Conservation (phyloP, 345 rosid species). For the Euphorbia pulcherrima region DNA sequence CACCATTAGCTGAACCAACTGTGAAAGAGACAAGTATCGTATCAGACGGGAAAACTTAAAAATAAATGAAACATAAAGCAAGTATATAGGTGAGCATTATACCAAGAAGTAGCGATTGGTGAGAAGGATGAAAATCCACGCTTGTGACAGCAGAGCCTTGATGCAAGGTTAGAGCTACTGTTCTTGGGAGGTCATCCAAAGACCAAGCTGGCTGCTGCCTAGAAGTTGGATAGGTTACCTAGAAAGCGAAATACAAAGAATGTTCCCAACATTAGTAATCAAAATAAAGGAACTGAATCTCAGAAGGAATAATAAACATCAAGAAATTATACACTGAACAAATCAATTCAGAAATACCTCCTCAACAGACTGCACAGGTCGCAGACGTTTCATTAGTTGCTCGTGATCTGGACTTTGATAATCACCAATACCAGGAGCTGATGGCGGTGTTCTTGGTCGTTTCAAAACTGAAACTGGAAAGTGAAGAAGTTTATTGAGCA, state of each 20-base stretch:
- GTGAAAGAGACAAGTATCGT: conserved; percentile 33
- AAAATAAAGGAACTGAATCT: conserved; percentile 10
- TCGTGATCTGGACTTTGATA: conserved; percentile 82
- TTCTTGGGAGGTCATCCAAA: conserved; percentile 75
- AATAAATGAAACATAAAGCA: background rate
- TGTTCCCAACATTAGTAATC: conserved; percentile 3
- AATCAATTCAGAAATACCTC: conserved; percentile 45
- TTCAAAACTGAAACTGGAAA: conserved; percentile 55
- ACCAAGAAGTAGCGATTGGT: conserved; percentile 74
- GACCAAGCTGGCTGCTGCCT: conserved; percentile 65
- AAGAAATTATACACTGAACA: conserved; percentile 9
- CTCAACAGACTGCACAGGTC: conserved; percentile 70
- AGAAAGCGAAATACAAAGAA: conserved; percentile 13
- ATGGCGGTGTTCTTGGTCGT: conserved; percentile 71
- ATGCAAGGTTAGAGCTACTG: conserved; percentile 58
- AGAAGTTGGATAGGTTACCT: conserved; percentile 67
- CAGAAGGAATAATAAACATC: conserved; percentile 10
- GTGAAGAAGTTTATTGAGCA: conserved; percentile 14
- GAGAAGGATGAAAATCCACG: conserved; percentile 88
- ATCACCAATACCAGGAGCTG: conserved; percentile 64
- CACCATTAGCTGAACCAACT: conserved; percentile 82
- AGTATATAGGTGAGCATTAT: conserved; percentile 17
- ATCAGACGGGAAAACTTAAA: conserved; percentile 18
- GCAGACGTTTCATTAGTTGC: conserved; percentile 69
- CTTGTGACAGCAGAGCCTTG: conserved; percentile 75